These are phyloP conservation scores for Phytophthora crassamura DNA, from an alignment of 352 stramenopile genomes.

Conservation along the genomic window DNA sequence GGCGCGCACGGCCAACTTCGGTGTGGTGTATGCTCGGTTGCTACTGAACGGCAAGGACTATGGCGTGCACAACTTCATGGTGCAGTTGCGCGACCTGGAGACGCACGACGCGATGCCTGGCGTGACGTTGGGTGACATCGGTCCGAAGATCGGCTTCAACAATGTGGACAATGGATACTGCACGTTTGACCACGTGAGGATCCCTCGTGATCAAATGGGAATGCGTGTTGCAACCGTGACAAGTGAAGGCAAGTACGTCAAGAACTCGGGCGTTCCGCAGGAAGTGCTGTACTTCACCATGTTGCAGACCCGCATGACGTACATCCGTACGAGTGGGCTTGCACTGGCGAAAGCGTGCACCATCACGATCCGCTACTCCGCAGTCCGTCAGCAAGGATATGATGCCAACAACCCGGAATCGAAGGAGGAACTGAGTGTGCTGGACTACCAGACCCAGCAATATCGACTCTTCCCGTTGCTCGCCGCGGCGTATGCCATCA, in stretches of 20 bases:
- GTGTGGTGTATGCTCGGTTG: constrained; percentile 86
- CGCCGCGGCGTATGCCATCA: constrained; percentile 92
- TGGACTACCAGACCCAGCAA: constrained; percentile 97
- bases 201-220: constrained; percentile 74
- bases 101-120: constrained; percentile 59
- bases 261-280: constrained; percentile 53
- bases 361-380: constrained; percentile 95
- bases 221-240: constrained; percentile 68
- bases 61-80: constrained; percentile 97
- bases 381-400: constrained; percentile 90
- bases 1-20: constrained; percentile 95
- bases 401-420: constrained; percentile 57
- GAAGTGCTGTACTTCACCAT: constrained; percentile 85
- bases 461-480: constrained; percentile 94
- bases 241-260: constrained; percentile 66
- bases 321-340: constrained; percentile 56
- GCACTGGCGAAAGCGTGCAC: constrained; percentile 90
- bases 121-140: constrained; percentile 70
- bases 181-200: constrained; percentile 60
- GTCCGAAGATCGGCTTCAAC: constrained; percentile 78
- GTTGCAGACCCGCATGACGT: constrained; percentile 76
- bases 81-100: constrained; percentile 93
- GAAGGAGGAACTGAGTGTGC: constrained; percentile 86
- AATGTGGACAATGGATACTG: constrained; percentile 78
- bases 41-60: constrained; percentile 84